Evolutionary conservation across 371 early-diverging fungal genomes (phyloP).

Genomic region (Phascolomyces articulosus): DNA sequence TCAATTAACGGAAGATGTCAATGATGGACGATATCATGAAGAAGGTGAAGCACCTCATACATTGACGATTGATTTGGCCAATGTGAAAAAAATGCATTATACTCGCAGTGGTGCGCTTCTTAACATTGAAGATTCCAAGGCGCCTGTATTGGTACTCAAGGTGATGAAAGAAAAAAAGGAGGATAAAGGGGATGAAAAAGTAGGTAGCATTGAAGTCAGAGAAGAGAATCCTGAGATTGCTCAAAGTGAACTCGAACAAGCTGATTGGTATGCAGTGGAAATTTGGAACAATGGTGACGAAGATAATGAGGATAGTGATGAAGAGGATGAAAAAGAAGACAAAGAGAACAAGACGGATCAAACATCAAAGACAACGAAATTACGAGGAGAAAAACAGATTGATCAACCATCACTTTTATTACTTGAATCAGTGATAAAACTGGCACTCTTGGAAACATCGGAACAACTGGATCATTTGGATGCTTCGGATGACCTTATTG

Average conservation of each 20-base stretch:
- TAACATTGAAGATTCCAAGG: slow-evolving; percentile 70
- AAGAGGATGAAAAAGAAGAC: slow-evolving; percentile 6
- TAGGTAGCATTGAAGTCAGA: slow-evolving; percentile 20
- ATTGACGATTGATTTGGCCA: slow-evolving; percentile 7
- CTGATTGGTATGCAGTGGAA: slow-evolving; percentile 48
- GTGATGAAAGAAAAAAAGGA: slow-evolving; percentile 26
- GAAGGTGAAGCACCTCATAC: slow-evolving; percentile 32
- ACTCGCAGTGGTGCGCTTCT: slow-evolving; percentile 70
- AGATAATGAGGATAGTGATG: slow-evolving; percentile 15
- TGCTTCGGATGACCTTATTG: slow-evolving; percentile 72
- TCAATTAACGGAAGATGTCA: slow-evolving; percentile 56
- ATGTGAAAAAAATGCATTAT: slow-evolving; percentile 61
- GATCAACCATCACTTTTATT: slow-evolving; percentile 49
- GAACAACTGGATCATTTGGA: slow-evolving; percentile 68
- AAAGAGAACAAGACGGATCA: slow-evolving; percentile 4
- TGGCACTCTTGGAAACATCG: slow-evolving; percentile 63
- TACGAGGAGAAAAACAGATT: neutral
- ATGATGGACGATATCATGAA: slow-evolving; percentile 80
- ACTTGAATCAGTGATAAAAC: slow-evolving; percentile 68
- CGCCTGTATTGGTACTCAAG: slow-evolving; percentile 74
- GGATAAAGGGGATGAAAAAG: neutral
- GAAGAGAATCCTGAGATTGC: slow-evolving; percentile 31
- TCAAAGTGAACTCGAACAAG: slow-evolving; percentile 33
- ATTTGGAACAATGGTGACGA: slow-evolving; percentile 31
- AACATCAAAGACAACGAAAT: neutral